phyloP scores from a whole-genome alignment of 768 basidiomycete genomes.

The Auricularia cornea region DNA sequence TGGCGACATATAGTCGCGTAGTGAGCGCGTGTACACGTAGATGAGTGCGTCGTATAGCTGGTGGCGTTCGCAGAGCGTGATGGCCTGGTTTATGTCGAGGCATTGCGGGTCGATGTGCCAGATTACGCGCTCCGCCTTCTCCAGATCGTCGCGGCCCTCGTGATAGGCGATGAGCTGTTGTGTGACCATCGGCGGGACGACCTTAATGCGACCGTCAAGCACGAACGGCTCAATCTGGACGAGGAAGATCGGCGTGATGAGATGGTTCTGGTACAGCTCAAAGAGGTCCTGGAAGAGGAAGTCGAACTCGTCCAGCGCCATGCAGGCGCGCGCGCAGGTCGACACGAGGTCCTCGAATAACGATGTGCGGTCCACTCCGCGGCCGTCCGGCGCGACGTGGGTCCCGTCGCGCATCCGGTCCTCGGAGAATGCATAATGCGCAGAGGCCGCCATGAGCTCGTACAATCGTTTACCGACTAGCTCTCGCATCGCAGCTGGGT shows the following conservation, averaged over 20 bases:
- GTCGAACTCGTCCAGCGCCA: conserved; percentile 71
- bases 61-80: conserved; percentile 74
- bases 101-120: conserved; percentile 93
- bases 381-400: conserved; percentile 69
- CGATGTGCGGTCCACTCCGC: conserved; percentile 86
- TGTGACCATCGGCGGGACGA: conserved; percentile 80
- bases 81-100: conserved; percentile 89
- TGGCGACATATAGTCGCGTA: conserved; percentile 84
- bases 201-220: conserved; percentile 58
- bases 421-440: conserved; percentile 87
- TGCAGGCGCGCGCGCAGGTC: conserved; percentile 68
- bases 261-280: conserved; percentile 76
- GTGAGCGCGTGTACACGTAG: conserved; percentile 84
- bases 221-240: conserved; percentile 74
- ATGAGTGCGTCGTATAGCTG: conserved; percentile 88
- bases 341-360: conserved; percentile 84
- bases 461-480: conserved; percentile 69
- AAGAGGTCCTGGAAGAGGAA: conserved; percentile 92
- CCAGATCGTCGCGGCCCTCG: conserved; percentile 58
- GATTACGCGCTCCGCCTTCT: conserved; percentile 79
- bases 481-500: conserved; percentile 43
- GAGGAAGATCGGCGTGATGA: conserved; percentile 81
- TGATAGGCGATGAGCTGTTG: conserved; percentile 77
- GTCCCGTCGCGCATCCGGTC: conserved; percentile 89
- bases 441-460: conserved; percentile 81